phyloP scores from a whole-genome alignment of 805 yeast species.

The Starmerella potacharoeniae region DNA sequence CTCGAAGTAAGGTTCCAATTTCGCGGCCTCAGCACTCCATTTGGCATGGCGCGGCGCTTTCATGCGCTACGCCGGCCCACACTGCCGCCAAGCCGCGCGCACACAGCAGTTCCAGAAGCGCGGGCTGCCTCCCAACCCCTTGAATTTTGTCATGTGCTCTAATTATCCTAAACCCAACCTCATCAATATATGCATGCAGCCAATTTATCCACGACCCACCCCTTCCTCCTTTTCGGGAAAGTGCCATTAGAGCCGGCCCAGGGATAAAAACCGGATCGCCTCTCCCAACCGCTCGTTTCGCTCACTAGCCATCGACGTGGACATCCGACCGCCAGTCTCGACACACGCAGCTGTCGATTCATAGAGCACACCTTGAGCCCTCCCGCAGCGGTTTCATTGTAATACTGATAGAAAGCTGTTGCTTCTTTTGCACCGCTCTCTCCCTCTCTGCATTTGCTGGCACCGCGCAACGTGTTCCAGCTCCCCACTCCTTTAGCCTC shows the following conservation, averaged over 20 bases:
- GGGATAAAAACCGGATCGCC: conserved; percentile 6
- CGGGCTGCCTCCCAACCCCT: conserved; percentile 12
- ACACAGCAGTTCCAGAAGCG: not conserved
- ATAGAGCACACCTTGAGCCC: not conserved
- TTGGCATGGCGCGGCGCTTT: too few relatives aligned
- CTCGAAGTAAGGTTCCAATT: not conserved
- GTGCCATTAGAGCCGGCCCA: conserved; percentile 7
- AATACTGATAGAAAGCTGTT: not conserved
- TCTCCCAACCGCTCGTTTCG: not conserved
- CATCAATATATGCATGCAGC: conserved; percentile 17
- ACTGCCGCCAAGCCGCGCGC: not conserved
- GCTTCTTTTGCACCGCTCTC: too few relatives aligned
- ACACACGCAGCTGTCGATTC: not conserved
- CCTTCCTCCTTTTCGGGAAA: conserved; percentile 18
- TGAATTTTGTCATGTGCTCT: conserved; percentile 2
- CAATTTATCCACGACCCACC: conserved; percentile 14
- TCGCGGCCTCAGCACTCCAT: too few relatives aligned
- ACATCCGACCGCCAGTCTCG: not conserved
- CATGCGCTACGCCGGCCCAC: too few relatives aligned
- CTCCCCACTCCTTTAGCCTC: not conserved
- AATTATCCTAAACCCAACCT: conserved; percentile 16
- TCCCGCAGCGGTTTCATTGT: not conserved
- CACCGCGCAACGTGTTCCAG: not conserved
- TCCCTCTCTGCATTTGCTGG: not conserved
- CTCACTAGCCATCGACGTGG: not conserved